phyloP scores from a whole-genome alignment of 139 green algal species.

The Bryopsis sp. region DNA sequence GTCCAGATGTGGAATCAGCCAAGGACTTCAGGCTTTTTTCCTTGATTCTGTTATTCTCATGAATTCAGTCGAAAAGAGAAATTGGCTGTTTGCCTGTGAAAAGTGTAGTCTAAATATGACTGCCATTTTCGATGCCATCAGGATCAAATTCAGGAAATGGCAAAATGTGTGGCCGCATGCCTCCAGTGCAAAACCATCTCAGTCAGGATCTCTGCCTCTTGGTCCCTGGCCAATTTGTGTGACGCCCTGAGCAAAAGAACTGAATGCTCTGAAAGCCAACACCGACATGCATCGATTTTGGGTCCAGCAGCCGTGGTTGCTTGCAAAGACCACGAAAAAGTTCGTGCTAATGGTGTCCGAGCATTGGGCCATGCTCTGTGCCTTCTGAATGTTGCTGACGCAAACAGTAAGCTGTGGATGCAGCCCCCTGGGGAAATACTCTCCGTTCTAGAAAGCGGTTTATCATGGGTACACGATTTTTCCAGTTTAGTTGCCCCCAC shows the following conservation, averaged over 20 bases:
- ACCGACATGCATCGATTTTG: slow-evolving; percentile 20
- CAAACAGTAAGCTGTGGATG: background rate
- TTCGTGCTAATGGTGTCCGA: slow-evolving; percentile 42
- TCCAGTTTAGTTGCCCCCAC: background rate
- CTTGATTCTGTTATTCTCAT: too few species aligned
- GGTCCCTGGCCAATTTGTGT: slow-evolving; percentile 43
- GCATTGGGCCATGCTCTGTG: slow-evolving; percentile 41
- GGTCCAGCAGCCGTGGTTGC: slow-evolving; percentile 24
- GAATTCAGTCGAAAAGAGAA: too few species aligned
- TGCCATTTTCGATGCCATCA: too few species aligned
- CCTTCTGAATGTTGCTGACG: background rate
- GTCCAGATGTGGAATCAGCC: too few species aligned
- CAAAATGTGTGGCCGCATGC: background rate
- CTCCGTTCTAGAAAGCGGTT: background rate
- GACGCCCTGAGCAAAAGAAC: slow-evolving; percentile 21
- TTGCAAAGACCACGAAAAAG: slow-evolving; percentile 47
- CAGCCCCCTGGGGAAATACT: background rate
- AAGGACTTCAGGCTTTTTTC: too few species aligned
- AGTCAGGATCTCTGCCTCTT: slow-evolving; percentile 37
- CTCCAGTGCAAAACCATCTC: slow-evolving; percentile 21
- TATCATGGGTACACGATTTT: background rate
- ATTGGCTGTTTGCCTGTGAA: too few species aligned
- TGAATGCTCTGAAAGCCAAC: background rate
- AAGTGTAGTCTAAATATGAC: too few species aligned
- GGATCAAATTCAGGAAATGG: too few species aligned